phyloP scores from a whole-genome alignment of 805 yeast genomes.

The Starmerella roubikii region DNA sequence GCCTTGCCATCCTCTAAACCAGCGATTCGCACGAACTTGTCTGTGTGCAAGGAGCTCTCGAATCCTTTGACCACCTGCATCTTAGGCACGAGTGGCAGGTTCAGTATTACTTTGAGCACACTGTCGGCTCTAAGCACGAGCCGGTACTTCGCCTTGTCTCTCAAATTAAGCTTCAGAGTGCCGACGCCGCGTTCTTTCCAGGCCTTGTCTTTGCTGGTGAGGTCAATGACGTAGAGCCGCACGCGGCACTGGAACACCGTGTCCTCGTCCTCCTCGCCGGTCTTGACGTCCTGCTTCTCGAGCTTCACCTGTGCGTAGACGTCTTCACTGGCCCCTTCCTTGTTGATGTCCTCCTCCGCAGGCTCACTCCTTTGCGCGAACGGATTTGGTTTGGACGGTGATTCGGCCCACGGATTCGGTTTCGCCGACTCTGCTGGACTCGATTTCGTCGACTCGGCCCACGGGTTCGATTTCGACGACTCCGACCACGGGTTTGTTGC shows the following conservation, averaged over 20 bases:
- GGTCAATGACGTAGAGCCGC: conserved; percentile 49
- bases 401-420: conserved; percentile 3
- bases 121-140: conserved; percentile 88
- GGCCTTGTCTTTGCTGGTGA: conserved; percentile 59
- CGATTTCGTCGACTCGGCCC: too few species aligned
- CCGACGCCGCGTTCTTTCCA: conserved; percentile 98
- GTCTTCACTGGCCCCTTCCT: conserved; percentile 10
- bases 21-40: conserved; percentile 66
- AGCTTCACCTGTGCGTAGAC: conserved; percentile 26
- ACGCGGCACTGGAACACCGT: conserved; percentile 57
- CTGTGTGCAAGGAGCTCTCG: conserved; percentile 71
- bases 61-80: conserved; percentile 64
- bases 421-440: not conserved
- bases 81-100: conserved; percentile 49
- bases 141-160: conserved; percentile 35
- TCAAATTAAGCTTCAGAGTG: conserved; percentile 57
- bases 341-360: not conserved
- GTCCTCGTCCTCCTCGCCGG: conserved; percentile 85
- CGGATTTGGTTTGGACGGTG: not conserved
- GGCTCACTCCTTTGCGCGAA: conserved; percentile 6
- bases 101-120: conserved; percentile 65
- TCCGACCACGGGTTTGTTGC: too few species aligned
- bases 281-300: conserved; percentile 35
- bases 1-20: conserved; percentile 55
- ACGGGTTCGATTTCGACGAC: too few species aligned